Conservation (phyloP, 441 rosid species). For the Mallotus japonicus region DNA sequence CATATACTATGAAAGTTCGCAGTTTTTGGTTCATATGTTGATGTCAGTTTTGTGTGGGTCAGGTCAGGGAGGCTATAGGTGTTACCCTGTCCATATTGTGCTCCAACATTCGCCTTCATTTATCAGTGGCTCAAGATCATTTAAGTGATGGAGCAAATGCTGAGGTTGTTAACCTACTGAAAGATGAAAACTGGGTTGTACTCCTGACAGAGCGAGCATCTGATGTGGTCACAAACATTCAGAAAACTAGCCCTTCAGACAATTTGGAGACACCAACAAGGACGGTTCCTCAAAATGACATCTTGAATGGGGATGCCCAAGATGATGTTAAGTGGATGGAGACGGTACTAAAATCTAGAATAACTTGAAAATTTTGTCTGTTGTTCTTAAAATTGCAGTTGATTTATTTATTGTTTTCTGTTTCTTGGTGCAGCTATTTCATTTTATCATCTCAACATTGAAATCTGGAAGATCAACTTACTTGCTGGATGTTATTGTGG, state of each 20-base stretch:
- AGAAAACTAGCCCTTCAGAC: conserved; percentile 63
- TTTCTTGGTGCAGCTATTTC: conserved; percentile 60
- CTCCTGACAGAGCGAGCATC: conserved; percentile 67
- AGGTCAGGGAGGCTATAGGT: conserved; percentile 98
- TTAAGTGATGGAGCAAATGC: conserved; percentile 45
- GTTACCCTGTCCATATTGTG: conserved; percentile 81
- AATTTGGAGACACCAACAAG: conserved; percentile 47
- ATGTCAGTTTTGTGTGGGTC: conserved; percentile 31
- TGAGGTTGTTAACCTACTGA: conserved; percentile 39
- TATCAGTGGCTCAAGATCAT: conserved; percentile 43
- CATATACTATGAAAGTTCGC: neutral
- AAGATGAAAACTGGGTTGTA: conserved; percentile 67
- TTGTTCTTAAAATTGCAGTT: conserved; percentile 15
- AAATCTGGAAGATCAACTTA: conserved; percentile 96
- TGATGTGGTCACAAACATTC: conserved; percentile 73
- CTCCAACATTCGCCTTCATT: conserved; percentile 85
- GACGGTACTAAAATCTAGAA: conserved; percentile 56
- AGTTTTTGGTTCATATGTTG: conserved; percentile 16
- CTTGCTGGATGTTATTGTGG: conserved; percentile 77
- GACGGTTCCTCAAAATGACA: conserved; percentile 47
- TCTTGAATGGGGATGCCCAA: conserved; percentile 54
- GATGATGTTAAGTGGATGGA: conserved; percentile 99
- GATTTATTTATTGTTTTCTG: conserved; percentile 17
- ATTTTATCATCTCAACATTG: conserved; percentile 81
- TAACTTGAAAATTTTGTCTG: conserved; percentile 8